Base-by-base conservation (phyloP, 768 basidiomycete genomes). In the Termitomyces titanicus region DNA sequence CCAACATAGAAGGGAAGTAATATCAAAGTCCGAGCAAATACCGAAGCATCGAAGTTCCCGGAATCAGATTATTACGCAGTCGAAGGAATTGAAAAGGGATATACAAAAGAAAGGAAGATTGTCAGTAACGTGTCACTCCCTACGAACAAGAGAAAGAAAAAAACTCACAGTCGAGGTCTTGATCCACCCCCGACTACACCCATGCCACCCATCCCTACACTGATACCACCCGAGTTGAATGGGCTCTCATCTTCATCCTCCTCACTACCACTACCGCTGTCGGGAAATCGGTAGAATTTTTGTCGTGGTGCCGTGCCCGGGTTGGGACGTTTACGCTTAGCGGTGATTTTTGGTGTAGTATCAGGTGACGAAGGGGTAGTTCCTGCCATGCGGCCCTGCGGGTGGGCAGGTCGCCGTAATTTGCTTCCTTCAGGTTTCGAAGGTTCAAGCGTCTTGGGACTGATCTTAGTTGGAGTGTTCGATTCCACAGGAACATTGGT, bases 171-270 rank as follows among this genome's bases (percentile, higher is more conserved):
- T 69, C 76, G 68, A 31, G 61, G 59, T 56, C 67, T 70, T 27
- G 69, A 61, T 42, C 65, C 68, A 45, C 63, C 63, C 29, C 69
- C 70, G 18, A 63, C 59, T 2, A 76, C 74, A 24, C 76, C 77
- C 47, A 80, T 62, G 3, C 77, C 79, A 51, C 68, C 75, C 64
- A 78, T 69, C 12, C 79, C 79, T 15, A 81, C 75, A 56, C 72
- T 76, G 57, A 79, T 77, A 0, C 76, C 75, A 17, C 73, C 76
- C 25, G 66, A 54, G 15, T 54, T 33, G 9, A 51, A 54, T 35
- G 44, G 60, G 47, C 33, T 59, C 44, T 61, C 66, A 18, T 73
- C 74, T 2, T 77, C 75, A 40, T 74, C 74, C 0, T 79, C 75
- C 40, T 72, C 73, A 7, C 76, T 75, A 7, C 68, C 76, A 48